phyloP scores from a whole-genome alignment of 1,139 yeast species.

The Pichia sp. region DNA sequence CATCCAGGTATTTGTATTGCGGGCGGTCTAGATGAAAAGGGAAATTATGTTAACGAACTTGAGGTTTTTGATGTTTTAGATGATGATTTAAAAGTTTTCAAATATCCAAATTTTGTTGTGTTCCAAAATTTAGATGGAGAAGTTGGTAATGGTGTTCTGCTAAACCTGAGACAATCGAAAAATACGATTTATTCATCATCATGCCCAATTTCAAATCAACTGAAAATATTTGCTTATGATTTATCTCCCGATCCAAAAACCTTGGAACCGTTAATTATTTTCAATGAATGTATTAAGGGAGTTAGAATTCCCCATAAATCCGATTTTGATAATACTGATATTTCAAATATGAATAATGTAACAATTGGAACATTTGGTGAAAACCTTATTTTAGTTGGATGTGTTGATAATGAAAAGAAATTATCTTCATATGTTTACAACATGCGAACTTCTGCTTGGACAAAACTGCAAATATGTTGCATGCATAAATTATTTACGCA shows the following conservation, averaged over 20 bases:
- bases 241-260: constrained; percentile 11
- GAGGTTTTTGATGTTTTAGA: constrained; percentile 50
- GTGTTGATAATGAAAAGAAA: constrained; percentile 45
- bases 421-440: constrained; percentile 56
- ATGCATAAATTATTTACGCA: constrained; percentile 51
- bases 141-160: neutral
- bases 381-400: constrained; percentile 56
- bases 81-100: constrained; percentile 35
- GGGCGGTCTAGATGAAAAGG: constrained; percentile 53
- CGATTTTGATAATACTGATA: constrained; percentile 1
- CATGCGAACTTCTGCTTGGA: constrained; percentile 60
- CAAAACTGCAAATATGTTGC: constrained; percentile 51
- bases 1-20: constrained; percentile 53
- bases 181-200: constrained; percentile 2
- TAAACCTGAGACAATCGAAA: constrained; percentile 4
- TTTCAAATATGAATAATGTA: constrained; percentile 38
- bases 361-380: constrained; percentile 61
- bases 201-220: constrained; percentile 4
- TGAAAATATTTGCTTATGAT: constrained; percentile 7
- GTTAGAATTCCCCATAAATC: constrained; percentile 6
- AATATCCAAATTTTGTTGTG: neutral
- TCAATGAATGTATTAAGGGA: constrained; percentile 13
- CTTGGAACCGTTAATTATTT: constrained; percentile 21
- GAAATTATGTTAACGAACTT: constrained; percentile 38
- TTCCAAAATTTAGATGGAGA: neutral